Percentiles rank a stretch among this genome's conserved stretches.
Evolutionary conservation across 2,329 filamentous ascomycete species (phyloP).

Genomic region (Esteya vermicola): DNA sequence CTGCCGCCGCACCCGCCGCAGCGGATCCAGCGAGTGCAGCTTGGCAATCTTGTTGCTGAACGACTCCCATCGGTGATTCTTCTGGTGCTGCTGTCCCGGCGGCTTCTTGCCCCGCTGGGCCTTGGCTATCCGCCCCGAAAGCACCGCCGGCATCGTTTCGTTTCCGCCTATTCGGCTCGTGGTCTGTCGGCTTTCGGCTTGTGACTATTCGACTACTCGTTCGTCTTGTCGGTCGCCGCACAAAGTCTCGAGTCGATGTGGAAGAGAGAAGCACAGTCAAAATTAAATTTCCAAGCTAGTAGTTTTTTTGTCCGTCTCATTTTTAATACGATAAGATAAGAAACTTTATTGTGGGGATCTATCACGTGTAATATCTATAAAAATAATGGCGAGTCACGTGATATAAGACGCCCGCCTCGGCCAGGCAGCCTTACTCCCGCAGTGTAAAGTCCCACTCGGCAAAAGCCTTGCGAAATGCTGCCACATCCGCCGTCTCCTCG

Average conservation of each 20-base stretch:
- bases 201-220: no score
- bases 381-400: neutral
- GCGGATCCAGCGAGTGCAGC: constrained; percentile 77
- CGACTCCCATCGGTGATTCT: constrained; percentile 79
- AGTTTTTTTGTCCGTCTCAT: no score
- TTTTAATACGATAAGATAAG: no score
- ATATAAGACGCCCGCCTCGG: neutral
- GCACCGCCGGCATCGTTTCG: constrained; percentile 46
- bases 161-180: no score
- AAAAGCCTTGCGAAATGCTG: constrained; percentile 68
- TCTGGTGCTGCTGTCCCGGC: constrained; percentile 39
- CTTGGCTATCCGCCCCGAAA: constrained; percentile 54
- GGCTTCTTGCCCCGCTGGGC: constrained; percentile 53
- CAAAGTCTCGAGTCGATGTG: no score
- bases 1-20: constrained; percentile 77
- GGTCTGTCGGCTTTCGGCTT: no score
- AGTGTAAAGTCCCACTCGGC: constrained; percentile 73
- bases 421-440: neutral
- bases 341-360: no score
- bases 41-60: constrained; percentile 84
- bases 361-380: neutral
- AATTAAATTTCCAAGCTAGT: no score
- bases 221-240: no score
- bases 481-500: constrained; percentile 68
- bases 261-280: no score